Base-by-base conservation (phyloP, 129 eudicot genomes). In the Gnaphalium uliginosum region DNA sequence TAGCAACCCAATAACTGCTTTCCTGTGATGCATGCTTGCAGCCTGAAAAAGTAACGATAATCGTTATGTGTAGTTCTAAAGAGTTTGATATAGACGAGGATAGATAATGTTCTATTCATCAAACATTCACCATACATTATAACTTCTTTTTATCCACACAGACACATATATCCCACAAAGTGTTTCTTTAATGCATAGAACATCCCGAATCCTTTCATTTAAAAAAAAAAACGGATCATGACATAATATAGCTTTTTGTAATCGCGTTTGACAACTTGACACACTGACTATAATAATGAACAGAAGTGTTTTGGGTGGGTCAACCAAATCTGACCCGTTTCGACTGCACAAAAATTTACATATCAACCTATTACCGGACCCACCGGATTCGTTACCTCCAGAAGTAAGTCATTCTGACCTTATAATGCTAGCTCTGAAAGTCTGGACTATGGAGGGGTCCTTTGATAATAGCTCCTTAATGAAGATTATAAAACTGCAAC, bases 1-100 rank as follows among this genome's bases (percentile, higher is more conserved):
- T 73, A 93, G 51, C 79, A 90, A 93, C 29, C 85, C 93, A 60
- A 93, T 87, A 81, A 93, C 87, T 46, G 98, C 96, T 79, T 83
- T 90, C 77, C 98, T 84, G 64, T 83, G 90, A 50, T 77, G 85
- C 66, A 85, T 74, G 80, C 97, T 90, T 72, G 91, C 85, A 71
- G 82, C 86, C 98, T 92, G 96, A 48, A 62, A 70, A 69, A 79
- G 62, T 26, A 65, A 75, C 53, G 57, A 39, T 27, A 8, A 17
- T 58, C 22, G n/a, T 4, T 69, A 76, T 64, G 56, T 63, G 26
- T 76, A 77, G 48, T 43, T 72, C 30, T 15, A 66, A 37, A 68
- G 41, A 18, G 22, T 17, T 54, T 50, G 66, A 46, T 23, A 4
- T 29, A 29, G 32, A 29, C 32, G 2, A 29, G 23, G 14, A 41